Percentiles rank a stretch among this genome's conserved stretches.
These are phyloP conservation scores for Leucocoprinus sp. DNA, from an alignment of 768 basidiomycete species.

Conservation along the genomic window DNA sequence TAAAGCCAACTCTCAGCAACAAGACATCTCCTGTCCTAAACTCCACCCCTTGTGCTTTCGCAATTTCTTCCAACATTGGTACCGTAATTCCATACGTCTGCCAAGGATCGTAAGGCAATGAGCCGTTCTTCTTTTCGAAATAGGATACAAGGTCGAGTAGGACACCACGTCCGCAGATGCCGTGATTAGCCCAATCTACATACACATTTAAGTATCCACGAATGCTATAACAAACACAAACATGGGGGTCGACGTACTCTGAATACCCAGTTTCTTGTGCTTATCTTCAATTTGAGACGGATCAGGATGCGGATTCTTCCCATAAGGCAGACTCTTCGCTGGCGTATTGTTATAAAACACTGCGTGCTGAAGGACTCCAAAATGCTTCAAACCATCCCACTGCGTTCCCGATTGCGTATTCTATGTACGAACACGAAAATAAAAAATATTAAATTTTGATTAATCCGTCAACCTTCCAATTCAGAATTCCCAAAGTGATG, in stretches of 20 bases:
- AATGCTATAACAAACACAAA: background rate
- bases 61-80: constrained; percentile 50
- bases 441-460: too few relatives aligned
- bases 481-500: too few relatives aligned
- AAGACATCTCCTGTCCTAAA: constrained; percentile 57
- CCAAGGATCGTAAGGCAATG: constrained; percentile 60
- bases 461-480: too few relatives aligned
- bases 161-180: constrained; percentile 63
- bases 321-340: constrained; percentile 32
- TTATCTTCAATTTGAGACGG: constrained; percentile 39
- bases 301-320: constrained; percentile 38
- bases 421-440: too few relatives aligned
- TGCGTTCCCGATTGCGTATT: constrained; percentile 68
- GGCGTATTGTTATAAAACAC: constrained; percentile 61
- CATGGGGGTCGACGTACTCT: constrained; percentile 37
- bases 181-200: constrained; percentile 62
- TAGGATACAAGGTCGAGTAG: constrained; percentile 55
- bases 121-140: constrained; percentile 28
- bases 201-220: constrained; percentile 2
- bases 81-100: constrained; percentile 42
- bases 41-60: constrained; percentile 46
- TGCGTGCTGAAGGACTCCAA: constrained; percentile 40
- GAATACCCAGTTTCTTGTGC: constrained; percentile 50
- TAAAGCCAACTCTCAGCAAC: constrained; percentile 54
- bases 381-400: constrained; percentile 63